These are phyloP conservation scores for Ajuga chamaepitys DNA, from an alignment of 257 asterid genomes.

Conservation along the genomic window DNA sequence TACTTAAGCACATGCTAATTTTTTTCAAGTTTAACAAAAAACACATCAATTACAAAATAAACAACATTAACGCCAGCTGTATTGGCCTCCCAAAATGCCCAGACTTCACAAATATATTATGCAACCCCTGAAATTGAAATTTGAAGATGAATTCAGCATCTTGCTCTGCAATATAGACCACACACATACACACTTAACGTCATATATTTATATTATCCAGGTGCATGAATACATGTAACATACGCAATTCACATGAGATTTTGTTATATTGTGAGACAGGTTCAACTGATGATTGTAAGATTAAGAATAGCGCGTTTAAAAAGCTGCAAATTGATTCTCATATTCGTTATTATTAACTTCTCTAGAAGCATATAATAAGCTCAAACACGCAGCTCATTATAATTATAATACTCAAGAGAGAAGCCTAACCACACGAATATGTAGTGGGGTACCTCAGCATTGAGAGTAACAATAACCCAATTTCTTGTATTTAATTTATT, in stretches of 20 bases:
- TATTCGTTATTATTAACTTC: no score
- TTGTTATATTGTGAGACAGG: not conserved
- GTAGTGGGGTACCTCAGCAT: not conserved
- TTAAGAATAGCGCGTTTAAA: not conserved
- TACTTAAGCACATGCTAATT: not conserved
- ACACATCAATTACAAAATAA: slow-evolving; percentile 10
- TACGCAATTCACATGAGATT: no score
- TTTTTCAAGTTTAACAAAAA: slow-evolving; percentile 11
- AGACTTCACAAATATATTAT: slow-evolving; percentile 1
- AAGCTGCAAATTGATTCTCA: not conserved
- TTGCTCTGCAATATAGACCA: not conserved
- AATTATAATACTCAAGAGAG: no score
- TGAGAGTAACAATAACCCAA: not conserved
- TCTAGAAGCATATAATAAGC: no score
- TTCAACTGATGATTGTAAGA: not conserved
- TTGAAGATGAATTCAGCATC: slow-evolving; percentile 7
- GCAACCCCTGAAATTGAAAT: slow-evolving; percentile 19
- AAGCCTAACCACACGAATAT: not conserved
- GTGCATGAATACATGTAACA: no score
- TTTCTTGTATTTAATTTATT: no score
- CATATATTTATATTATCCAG: not conserved
- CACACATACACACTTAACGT: not conserved
- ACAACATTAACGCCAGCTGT: not conserved
- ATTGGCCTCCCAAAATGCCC: slow-evolving; percentile 15
- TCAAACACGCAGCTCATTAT: no score